phyloP scores from a whole-genome alignment of 768 basidiomycete species.

The Suillus brevipes region DNA sequence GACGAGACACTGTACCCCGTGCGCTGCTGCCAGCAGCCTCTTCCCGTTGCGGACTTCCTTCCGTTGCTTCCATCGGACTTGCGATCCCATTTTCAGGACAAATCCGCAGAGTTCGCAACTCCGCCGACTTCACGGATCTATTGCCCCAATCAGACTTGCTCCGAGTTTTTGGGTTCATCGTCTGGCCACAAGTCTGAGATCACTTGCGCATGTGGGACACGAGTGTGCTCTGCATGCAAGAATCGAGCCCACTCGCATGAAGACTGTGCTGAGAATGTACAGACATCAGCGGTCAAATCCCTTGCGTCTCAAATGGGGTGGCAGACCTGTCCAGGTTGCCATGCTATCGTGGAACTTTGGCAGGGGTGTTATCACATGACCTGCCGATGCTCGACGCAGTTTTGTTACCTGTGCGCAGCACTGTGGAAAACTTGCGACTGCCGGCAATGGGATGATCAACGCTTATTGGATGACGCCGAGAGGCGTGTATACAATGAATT shows the following conservation, averaged over 20 bases:
- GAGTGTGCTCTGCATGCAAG: slow-evolving; percentile 53
- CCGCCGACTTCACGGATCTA: slow-evolving; percentile 48
- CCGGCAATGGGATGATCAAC: slow-evolving; percentile 61
- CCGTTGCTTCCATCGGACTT: slow-evolving; percentile 32
- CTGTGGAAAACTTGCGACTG: slow-evolving; percentile 65
- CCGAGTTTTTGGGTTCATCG: slow-evolving; percentile 51
- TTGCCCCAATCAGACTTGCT: slow-evolving; percentile 49
- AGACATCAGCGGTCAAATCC: slow-evolving; percentile 41
- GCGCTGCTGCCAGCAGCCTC: slow-evolving; percentile 46
- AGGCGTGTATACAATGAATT: slow-evolving; percentile 28
- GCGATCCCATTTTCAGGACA: slow-evolving; percentile 37
- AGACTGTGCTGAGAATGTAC: slow-evolving; percentile 44
- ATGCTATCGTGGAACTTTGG: slow-evolving; percentile 53
- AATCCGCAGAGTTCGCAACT: slow-evolving; percentile 47
- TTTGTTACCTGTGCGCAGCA: slow-evolving; percentile 65
- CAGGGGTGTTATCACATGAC: slow-evolving; percentile 68
- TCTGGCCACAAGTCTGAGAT: slow-evolving; percentile 18
- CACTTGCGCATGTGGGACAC: slow-evolving; percentile 41
- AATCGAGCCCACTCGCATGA: slow-evolving; percentile 40
- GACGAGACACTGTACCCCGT: slow-evolving; percentile 57
- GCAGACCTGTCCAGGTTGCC: slow-evolving; percentile 66
- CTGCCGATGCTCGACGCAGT: slow-evolving; percentile 49
- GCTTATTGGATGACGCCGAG: slow-evolving; percentile 31
- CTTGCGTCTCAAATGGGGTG: slow-evolving; percentile 49
- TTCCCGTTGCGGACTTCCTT: slow-evolving; percentile 30